Percentiles rank a stretch among this genome's conserved stretches.
Evolutionary conservation across 768 basidiomycete species (phyloP).

Genomic region (Podaxis pistillaris): DNA sequence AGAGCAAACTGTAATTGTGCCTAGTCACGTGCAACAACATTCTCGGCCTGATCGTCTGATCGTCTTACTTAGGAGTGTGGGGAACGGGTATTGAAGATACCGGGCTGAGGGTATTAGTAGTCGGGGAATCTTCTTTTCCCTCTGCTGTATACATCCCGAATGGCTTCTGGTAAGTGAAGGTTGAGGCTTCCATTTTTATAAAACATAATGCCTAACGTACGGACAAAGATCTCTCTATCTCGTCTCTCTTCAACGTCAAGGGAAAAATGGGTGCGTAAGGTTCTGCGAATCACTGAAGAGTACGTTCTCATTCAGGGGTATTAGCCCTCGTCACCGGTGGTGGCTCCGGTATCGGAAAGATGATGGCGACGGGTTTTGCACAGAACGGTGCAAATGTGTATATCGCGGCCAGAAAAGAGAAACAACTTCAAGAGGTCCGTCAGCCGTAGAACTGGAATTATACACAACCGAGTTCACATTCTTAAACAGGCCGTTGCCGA

Average conservation of each 20-base stretch:
- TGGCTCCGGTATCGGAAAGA: constrained; percentile 78
- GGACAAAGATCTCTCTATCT: constrained; percentile 14
- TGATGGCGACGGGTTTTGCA: constrained; percentile 81
- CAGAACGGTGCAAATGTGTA: constrained; percentile 89
- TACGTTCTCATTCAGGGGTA: not conserved
- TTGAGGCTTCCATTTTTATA: not conserved
- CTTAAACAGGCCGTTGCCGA: constrained; percentile 46
- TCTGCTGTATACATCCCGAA: not conserved
- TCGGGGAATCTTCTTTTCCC: not conserved
- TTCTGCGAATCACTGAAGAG: not conserved
- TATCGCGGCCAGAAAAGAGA: constrained; percentile 83
- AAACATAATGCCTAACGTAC: not conserved
- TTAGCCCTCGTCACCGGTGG: constrained; percentile 81
- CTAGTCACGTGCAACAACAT: no score
- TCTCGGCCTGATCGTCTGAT: no score
- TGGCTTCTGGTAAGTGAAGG: constrained; percentile 1
- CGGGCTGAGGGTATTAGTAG: not conserved
- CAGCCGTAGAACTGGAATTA: not conserved
- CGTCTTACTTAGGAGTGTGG: not conserved
- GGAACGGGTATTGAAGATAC: constrained; percentile 3
- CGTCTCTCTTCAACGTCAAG: constrained; percentile 19
- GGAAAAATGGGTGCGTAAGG: constrained; percentile 16
- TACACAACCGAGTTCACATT: constrained; percentile 2
- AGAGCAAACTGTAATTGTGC: no score
- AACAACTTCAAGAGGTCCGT: constrained; percentile 70